These are phyloP conservation scores for Dimocarpus longan DNA, from an alignment of 345 rosid genomes.

Conservation along the genomic window DNA sequence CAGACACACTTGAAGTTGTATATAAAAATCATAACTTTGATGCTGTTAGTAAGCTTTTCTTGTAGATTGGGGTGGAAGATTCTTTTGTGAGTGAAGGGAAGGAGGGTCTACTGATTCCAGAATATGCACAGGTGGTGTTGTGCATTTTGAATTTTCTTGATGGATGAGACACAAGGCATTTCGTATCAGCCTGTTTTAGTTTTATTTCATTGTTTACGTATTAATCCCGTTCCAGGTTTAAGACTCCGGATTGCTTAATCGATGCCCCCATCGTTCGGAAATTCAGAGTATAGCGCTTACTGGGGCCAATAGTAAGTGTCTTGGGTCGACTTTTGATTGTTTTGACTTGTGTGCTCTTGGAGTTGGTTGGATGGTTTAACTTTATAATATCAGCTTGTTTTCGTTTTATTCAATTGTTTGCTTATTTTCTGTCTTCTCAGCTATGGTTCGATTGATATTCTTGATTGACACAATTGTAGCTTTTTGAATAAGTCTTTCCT, in stretches of 20 bases:
- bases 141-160: background rate
- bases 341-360: background rate
- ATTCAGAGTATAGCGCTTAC: constrained; percentile 58
- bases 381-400: too few species aligned
- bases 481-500: background rate
- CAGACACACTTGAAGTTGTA: background rate
- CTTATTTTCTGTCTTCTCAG: background rate
- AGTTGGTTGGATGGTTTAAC: background rate
- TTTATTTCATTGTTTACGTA: background rate
- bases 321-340: constrained; percentile 4
- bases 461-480: background rate
- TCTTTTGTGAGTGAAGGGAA: constrained; percentile 53
- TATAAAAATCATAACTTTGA: background rate
- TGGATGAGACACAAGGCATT: background rate
- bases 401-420: too few species aligned
- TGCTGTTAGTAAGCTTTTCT: background rate
- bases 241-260: constrained; percentile 43
- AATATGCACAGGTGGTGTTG: constrained; percentile 40
- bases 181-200: background rate
- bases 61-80: constrained; percentile 50
- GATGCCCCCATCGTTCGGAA: constrained; percentile 72
- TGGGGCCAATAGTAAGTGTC: constrained; percentile 51
- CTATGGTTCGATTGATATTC: background rate
- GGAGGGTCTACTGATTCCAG: constrained; percentile 64
- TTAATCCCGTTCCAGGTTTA: constrained; percentile 34